Percentiles rank a stretch among this genome's conserved stretches.
phyloP scores from a whole-genome alignment of 495 filamentous ascomycete species.

The Penicillium pancosmium region DNA sequence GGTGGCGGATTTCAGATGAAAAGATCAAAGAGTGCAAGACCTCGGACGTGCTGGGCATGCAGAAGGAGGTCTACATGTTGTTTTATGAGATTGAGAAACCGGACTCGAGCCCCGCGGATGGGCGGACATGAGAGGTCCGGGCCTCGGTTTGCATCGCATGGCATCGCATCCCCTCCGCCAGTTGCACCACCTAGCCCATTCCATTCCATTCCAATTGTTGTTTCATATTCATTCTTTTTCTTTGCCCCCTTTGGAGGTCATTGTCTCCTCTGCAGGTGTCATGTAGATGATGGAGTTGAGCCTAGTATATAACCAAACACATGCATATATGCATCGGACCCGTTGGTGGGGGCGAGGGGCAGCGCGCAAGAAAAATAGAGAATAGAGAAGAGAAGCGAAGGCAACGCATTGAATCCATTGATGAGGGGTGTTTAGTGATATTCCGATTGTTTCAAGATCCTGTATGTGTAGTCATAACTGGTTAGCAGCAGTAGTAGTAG shows the following conservation, averaged over 20 bases:
- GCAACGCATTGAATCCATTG: too few species aligned
- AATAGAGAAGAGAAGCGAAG: too few species aligned
- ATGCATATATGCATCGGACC: background rate
- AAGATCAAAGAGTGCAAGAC: slow-evolving; percentile 95
- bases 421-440: too few species aligned
- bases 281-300: slow-evolving; percentile 3
- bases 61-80: slow-evolving; percentile 91
- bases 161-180: too few species aligned
- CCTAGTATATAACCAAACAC: slow-evolving; percentile 10
- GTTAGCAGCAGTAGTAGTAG: background rate
- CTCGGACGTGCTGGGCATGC: slow-evolving; percentile 87
- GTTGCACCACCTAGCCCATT: too few species aligned
- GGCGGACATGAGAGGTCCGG: background rate
- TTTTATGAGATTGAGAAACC: slow-evolving; percentile 84
- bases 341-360: background rate
- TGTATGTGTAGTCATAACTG: too few species aligned
- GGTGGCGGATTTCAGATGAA: slow-evolving; percentile 99
- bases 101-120: slow-evolving; percentile 15
- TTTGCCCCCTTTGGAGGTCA: too few species aligned
- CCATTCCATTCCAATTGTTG: background rate
- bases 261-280: background rate
- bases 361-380: background rate
- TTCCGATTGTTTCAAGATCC: too few species aligned
- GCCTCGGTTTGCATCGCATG: background rate
- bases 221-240: background rate